These are phyloP conservation scores for Marchantia paleacea DNA, from an alignment of 225 moss, liverwort and hornwort species.

Conservation along the genomic window DNA sequence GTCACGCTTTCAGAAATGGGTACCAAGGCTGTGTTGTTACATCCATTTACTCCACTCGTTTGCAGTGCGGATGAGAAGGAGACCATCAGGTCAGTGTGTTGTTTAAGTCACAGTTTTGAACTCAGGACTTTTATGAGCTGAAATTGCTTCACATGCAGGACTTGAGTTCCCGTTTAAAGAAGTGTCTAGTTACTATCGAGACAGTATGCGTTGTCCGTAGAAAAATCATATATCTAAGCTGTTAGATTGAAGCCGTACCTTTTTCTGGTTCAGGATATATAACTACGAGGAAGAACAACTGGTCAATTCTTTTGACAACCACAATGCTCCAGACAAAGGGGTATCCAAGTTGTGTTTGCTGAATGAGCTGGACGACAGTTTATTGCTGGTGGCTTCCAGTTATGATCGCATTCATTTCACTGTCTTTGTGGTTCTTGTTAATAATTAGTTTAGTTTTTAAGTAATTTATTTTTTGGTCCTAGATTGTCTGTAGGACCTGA, in stretches of 20 bases:
- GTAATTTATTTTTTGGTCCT: too few species aligned
- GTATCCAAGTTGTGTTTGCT: slow-evolving; percentile 92
- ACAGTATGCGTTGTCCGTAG: neutral
- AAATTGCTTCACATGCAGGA: too few species aligned
- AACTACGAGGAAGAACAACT: slow-evolving; percentile 69
- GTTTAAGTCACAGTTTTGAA: neutral
- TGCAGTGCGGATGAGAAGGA: slow-evolving; percentile 92
- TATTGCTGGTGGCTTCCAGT: slow-evolving; percentile 95
- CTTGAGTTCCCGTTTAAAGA: neutral
- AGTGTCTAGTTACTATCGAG: neutral
- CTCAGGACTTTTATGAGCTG: too few species aligned
- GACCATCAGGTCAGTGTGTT: slow-evolving; percentile 61
- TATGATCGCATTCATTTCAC: slow-evolving; percentile 23
- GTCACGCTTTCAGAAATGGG: slow-evolving; percentile 77
- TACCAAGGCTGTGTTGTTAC: slow-evolving; percentile 78
- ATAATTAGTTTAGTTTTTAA: too few species aligned
- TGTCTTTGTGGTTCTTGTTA: too few species aligned
- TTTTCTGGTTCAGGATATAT: slow-evolving; percentile 63
- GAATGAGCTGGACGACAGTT: slow-evolving; percentile 88
- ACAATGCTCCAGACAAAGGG: slow-evolving; percentile 90
- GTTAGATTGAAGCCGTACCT: neutral
- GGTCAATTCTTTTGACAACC: slow-evolving; percentile 87
- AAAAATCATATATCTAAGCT: neutral
- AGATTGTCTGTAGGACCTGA: too few species aligned
- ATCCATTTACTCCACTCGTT: slow-evolving; percentile 80